A percentile compares a stretch with the other conserved stretches of the same genome.
phyloP scores from a whole-genome alignment of 2,329 filamentous ascomycete genomes.

The Pseudopyricularia javanii region DNA sequence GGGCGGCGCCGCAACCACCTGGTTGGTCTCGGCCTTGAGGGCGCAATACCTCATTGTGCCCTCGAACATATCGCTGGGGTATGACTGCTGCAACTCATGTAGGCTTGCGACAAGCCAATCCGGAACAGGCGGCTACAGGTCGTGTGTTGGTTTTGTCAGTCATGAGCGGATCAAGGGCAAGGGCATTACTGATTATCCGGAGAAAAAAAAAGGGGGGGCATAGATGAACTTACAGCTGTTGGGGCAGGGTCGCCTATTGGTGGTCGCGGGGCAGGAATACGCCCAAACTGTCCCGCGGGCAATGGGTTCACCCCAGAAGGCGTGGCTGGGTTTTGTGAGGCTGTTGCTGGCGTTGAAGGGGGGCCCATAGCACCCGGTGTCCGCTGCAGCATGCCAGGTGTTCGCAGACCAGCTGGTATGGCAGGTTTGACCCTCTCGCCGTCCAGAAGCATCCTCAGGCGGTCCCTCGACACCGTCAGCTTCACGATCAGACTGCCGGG shows the following conservation, averaged over 20 bases:
- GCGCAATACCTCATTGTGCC: conserved; percentile 82
- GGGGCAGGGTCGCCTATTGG: conserved; percentile 42
- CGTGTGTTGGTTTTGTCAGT: not conserved
- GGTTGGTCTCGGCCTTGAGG: conserved; percentile 59
- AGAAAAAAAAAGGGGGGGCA: conserved; percentile 9
- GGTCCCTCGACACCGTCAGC: conserved; percentile 61
- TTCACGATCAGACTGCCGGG: conserved; percentile 55
- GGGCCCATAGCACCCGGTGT: conserved; percentile 41
- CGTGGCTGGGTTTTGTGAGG: conserved; percentile 13
- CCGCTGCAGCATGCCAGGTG: conserved; percentile 29
- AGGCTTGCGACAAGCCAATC: conserved; percentile 71
- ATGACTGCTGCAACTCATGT: conserved; percentile 54
- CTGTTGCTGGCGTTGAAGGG: conserved; percentile 27
- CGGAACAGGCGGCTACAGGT: conserved; percentile 30
- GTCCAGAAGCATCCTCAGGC: conserved; percentile 51
- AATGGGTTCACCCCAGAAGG: conserved; percentile 9
- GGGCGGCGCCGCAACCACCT: conserved; percentile 36
- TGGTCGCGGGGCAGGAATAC: conserved; percentile 56
- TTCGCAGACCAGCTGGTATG: conserved; percentile 25
- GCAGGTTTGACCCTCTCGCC: conserved; percentile 25
- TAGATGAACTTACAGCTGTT: conserved; percentile 48
- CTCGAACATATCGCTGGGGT: conserved; percentile 77
- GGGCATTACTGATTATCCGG: conserved; percentile 6
- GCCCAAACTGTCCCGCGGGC: conserved; percentile 45
- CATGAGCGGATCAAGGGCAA: conserved; percentile 1